Percentiles rank a stretch among this genome's conserved stretches.
These are phyloP conservation scores for Coemansia pectinata DNA, from an alignment of 192 early-diverging fungal species.

Conservation along the genomic window DNA sequence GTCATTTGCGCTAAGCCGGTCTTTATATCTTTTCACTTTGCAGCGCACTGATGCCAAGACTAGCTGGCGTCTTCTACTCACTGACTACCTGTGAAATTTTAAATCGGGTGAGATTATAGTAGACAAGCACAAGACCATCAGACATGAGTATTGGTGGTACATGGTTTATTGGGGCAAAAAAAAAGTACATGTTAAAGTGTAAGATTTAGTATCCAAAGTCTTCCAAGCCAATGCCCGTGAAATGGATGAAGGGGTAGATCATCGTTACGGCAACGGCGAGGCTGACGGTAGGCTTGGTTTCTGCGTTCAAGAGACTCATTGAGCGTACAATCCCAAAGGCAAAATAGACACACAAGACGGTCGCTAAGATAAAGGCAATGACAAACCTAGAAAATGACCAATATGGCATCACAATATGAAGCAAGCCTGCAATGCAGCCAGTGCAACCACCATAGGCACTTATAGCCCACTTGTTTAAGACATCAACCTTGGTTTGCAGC, in stretches of 20 bases:
- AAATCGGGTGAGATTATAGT: background rate
- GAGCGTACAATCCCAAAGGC: conserved; percentile 1
- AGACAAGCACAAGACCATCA: background rate
- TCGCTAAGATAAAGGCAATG: background rate
- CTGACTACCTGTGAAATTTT: background rate
- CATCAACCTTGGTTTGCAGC: background rate
- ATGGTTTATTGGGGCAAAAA: background rate
- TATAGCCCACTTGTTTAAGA: background rate
- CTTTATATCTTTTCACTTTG: background rate
- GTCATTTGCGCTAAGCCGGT: background rate
- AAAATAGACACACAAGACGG: background rate
- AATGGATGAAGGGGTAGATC: background rate
- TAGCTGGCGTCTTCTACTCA: background rate
- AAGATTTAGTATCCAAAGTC: background rate
- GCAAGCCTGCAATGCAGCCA: background rate
- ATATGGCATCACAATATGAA: background rate
- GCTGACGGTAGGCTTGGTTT: conserved; percentile 1
- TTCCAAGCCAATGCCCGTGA: background rate
- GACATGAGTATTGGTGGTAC: background rate
- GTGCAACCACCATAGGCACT: background rate
- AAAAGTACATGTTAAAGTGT: background rate
- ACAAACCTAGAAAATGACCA: background rate
- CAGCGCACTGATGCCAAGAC: background rate
- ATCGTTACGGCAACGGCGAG: background rate
- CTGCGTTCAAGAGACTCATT: background rate